Conservation (phyloP, 768 basidiomycete species). For the Mycena metata region DNA sequence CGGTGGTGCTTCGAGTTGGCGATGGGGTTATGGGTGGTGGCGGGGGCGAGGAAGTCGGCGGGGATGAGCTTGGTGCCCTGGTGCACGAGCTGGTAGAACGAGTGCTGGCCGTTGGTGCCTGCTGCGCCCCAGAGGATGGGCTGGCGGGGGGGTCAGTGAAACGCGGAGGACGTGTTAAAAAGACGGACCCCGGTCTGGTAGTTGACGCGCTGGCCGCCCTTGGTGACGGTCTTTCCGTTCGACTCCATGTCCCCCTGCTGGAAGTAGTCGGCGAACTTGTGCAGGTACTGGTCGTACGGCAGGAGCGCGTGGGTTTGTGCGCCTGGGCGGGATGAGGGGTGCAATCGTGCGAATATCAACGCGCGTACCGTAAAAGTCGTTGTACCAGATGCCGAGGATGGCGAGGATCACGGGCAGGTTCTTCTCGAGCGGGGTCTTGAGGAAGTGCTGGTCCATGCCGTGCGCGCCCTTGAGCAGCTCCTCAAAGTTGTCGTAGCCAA, state of each 20-base stretch:
- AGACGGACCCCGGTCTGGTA: slow-evolving; percentile 94
- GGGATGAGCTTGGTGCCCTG: slow-evolving; percentile 95
- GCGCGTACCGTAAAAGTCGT: slow-evolving; percentile 89
- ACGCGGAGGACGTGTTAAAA: neutral
- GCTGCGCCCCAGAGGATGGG: slow-evolving; percentile 99
- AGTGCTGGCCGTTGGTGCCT: slow-evolving; percentile 99
- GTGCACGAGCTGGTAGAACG: slow-evolving; percentile 98
- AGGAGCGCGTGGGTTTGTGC: slow-evolving; percentile 95
- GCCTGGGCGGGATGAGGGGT: slow-evolving; percentile 54
- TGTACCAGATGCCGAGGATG: slow-evolving; percentile 96
- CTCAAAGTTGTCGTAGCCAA: slow-evolving; percentile 96
- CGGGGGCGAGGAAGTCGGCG: slow-evolving; percentile 92
- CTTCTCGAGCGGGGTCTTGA: slow-evolving; percentile 84
- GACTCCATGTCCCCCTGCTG: slow-evolving; percentile 99
- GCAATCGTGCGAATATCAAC: slow-evolving; percentile 19
- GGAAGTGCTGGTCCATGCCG: slow-evolving; percentile 98
- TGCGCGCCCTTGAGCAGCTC: slow-evolving; percentile 92
- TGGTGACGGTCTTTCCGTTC: slow-evolving; percentile 97
- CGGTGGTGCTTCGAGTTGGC: slow-evolving; percentile 92
- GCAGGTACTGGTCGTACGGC: slow-evolving; percentile 98
- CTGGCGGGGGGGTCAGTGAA: slow-evolving; percentile 51
- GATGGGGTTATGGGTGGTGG: slow-evolving; percentile 92
- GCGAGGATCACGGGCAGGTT: slow-evolving; percentile 95
- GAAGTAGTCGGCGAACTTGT: slow-evolving; percentile 99
- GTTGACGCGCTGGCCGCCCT: slow-evolving; percentile 90